A percentile compares a stretch with the other conserved stretches of the same genome.
These are phyloP conservation scores for Achaetomium macrosporum DNA, from an alignment of 2,329 filamentous ascomycete genomes.

Conservation along the genomic window DNA sequence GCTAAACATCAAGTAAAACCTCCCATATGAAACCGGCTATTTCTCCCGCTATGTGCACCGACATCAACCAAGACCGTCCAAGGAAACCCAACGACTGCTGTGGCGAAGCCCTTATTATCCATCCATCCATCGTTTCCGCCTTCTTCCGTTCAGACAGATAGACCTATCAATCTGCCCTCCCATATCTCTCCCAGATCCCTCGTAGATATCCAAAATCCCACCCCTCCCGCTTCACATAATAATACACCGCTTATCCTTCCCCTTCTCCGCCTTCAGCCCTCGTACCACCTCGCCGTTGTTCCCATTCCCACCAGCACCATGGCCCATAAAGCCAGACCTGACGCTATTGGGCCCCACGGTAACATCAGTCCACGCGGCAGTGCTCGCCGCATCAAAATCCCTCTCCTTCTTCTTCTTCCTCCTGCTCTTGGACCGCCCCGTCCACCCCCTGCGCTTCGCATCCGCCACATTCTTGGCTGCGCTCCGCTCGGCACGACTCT, in stretches of 20 bases:
- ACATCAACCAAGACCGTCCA: too few species aligned
- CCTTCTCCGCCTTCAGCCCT: slow-evolving; percentile 10
- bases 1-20: too few species aligned
- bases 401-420: slow-evolving; percentile 34
- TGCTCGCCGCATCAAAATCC: slow-evolving; percentile 39
- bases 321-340: slow-evolving; percentile 8
- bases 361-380: slow-evolving; percentile 31
- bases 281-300: neutral
- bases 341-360: slow-evolving; percentile 16
- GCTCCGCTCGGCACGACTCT: slow-evolving; percentile 53
- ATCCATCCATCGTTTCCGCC: neutral
- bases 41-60: too few species aligned
- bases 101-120: neutral
- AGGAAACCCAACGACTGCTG: too few species aligned
- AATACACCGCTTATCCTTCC: slow-evolving; percentile 19
- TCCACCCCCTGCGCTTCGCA: slow-evolving; percentile 54
- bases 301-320: neutral
- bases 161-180: neutral
- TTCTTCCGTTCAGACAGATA: neutral
- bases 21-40: too few species aligned
- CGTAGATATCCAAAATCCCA: neutral
- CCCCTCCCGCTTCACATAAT: slow-evolving; percentile 22
- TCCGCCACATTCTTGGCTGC: slow-evolving; percentile 58
- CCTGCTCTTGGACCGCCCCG: slow-evolving; percentile 31
- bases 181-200: too few species aligned